Evolutionary conservation across 306 rosid genomes (phyloP).

Genomic region (Arachis stenosperma): DNA sequence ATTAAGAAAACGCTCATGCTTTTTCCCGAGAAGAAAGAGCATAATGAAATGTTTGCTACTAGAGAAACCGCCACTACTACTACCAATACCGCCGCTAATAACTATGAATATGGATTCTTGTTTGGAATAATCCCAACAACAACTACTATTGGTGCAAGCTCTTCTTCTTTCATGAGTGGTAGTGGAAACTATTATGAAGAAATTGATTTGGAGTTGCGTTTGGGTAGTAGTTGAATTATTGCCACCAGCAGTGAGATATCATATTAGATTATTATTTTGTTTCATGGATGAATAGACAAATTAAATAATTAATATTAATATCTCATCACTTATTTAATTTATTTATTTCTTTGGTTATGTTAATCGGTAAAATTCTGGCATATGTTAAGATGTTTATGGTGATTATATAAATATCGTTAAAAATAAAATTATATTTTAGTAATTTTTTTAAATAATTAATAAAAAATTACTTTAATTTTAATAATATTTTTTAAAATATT

Average conservation of each 20-base stretch:
- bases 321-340: too few species aligned
- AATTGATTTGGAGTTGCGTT: slow-evolving; percentile 32
- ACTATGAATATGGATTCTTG: background rate
- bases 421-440: too few species aligned
- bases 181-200: background rate
- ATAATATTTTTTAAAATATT: background rate
- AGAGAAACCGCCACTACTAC: background rate
- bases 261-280: background rate
- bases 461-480: too few species aligned
- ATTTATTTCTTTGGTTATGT: too few species aligned
- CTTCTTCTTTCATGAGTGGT: background rate
- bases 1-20: background rate
- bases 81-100: background rate
- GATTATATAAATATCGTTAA: too few species aligned
- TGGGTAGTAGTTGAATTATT: background rate
- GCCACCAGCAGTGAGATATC: too few species aligned
- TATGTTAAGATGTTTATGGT: too few species aligned
- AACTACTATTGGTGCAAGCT: background rate
- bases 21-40: background rate
- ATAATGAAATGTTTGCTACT: too few species aligned
- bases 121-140: too few species aligned
- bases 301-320: too few species aligned
- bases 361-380: too few species aligned
- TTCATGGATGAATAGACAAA: background rate
- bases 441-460: too few species aligned